Base-by-base conservation (phyloP, 129 eudicot genomes). In the Deinandra increscens region DNA sequence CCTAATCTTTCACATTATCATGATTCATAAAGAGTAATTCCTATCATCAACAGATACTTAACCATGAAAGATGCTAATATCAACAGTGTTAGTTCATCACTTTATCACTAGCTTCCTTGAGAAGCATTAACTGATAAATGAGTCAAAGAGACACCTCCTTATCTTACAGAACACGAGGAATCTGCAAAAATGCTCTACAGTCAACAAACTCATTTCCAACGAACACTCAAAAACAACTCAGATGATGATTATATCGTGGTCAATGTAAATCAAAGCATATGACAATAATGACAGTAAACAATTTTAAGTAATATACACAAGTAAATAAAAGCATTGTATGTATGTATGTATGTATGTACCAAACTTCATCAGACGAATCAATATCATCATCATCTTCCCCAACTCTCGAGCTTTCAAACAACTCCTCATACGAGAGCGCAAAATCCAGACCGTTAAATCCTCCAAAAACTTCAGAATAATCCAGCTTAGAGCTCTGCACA, bases 391-490 rank as follows among this genome's bases (percentile, higher is more conserved):
- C 84, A 44, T 72, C 84, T 1, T 70, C 79, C 18, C 42, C 75
- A 53, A 58, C 80, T 60, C 75, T 75, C 17, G 81, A 72, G 46
- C 72, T 64, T 4, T 76, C 46, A 55, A 83, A 82, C 78, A 89
- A 71, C 15, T 87, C 87, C 37, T 93, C 85, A 62, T 74, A 87
- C 34, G 88, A 61, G 31, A 81, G 62, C 18, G 95, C 86, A 33
- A 83, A 89, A 74, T 83, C 87, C 7, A 81, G 71, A 8, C 81
- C 83, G 20, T 71, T 63, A 45, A 75, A 80, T 23, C 86, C 84
- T 3, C 95, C 90, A 46, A 93, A 93, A 55, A 93, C 85, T 31
- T 93, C 90, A 8, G 87, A 68, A 59, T 89, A 93, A 71, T 87
- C 90, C 19, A 85, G 78, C 42, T 56, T 68, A 11, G 88, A 80